phyloP scores from a whole-genome alignment of 2,329 filamentous ascomycete genomes.

The Botrytis elliptica region DNA sequence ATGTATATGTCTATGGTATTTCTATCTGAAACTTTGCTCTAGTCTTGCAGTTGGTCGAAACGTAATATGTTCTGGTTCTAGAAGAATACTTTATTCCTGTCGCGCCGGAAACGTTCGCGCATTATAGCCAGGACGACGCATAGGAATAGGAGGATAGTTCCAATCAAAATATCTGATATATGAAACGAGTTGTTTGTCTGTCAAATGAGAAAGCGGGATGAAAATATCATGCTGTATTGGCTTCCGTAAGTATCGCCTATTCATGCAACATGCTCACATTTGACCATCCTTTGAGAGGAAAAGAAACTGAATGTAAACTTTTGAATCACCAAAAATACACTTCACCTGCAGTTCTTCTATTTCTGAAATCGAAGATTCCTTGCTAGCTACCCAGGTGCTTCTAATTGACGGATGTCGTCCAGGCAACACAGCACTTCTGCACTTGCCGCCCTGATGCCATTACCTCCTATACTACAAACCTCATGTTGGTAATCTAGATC shows the following conservation, averaged over 20 bases:
- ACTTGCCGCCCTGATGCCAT: background rate
- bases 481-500: background rate
- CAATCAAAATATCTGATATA: background rate
- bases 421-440: background rate
- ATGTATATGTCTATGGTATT: background rate
- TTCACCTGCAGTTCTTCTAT: accelerated
- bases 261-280: background rate
- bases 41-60: background rate
- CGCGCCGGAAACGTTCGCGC: background rate
- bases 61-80: background rate
- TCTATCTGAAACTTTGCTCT: too few species aligned
- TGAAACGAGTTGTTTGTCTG: background rate
- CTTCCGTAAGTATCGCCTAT: background rate
- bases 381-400: accelerated
- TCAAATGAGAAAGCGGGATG: background rate
- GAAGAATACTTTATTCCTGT: background rate
- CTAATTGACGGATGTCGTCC: background rate
- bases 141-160: accelerated
- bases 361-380: background rate
- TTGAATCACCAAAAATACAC: background rate
- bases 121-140: background rate
- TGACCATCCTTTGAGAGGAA: background rate
- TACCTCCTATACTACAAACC: background rate
- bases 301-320: background rate
- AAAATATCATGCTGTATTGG: background rate